A percentile compares a stretch with the other conserved stretches of the same genome.
Conservation (phyloP, 179 eudicot genomes). For the Nepenthes alata region DNA sequence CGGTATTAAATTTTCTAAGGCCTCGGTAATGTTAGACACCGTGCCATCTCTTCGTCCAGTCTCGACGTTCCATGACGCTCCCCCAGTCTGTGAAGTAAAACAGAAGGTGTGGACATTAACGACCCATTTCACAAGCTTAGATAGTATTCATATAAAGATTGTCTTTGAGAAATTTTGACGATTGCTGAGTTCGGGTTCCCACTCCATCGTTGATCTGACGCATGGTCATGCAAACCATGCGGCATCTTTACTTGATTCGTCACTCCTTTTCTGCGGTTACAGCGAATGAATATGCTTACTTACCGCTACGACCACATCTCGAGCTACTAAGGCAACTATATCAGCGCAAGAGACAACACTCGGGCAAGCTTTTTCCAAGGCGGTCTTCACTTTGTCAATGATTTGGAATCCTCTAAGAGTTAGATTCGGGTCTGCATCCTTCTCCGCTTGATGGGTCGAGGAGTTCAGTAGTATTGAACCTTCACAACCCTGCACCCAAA, state of each 20-base stretch:
- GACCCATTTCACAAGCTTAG: too few relatives aligned
- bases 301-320: slow-evolving; percentile 7
- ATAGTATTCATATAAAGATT: too few relatives aligned
- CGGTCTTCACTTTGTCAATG: slow-evolving; percentile 58
- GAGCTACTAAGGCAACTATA: slow-evolving; percentile 58
- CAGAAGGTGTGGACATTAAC: too few relatives aligned
- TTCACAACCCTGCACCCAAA: slow-evolving; percentile 62
- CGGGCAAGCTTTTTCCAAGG: slow-evolving; percentile 60
- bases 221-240: too few relatives aligned
- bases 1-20: slow-evolving; percentile 4
- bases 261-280: too few relatives aligned
- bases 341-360: slow-evolving; percentile 76
- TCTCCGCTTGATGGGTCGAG: slow-evolving; percentile 46
- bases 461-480: slow-evolving; percentile 58
- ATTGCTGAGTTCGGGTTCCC: too few relatives aligned
- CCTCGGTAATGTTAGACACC: slow-evolving; percentile 10
- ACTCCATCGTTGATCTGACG: too few relatives aligned
- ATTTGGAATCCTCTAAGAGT: slow-evolving; percentile 69
- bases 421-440: slow-evolving; percentile 24
- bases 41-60: slow-evolving; percentile 27
- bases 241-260: too few relatives aligned
- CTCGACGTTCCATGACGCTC: slow-evolving; percentile 15
- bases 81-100: slow-evolving; percentile 9
- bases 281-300: background rate
- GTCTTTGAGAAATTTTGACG: too few relatives aligned